These are phyloP conservation scores for Karstenula rhodostoma DNA, from an alignment of 2,329 filamentous ascomycete species.

Conservation along the genomic window DNA sequence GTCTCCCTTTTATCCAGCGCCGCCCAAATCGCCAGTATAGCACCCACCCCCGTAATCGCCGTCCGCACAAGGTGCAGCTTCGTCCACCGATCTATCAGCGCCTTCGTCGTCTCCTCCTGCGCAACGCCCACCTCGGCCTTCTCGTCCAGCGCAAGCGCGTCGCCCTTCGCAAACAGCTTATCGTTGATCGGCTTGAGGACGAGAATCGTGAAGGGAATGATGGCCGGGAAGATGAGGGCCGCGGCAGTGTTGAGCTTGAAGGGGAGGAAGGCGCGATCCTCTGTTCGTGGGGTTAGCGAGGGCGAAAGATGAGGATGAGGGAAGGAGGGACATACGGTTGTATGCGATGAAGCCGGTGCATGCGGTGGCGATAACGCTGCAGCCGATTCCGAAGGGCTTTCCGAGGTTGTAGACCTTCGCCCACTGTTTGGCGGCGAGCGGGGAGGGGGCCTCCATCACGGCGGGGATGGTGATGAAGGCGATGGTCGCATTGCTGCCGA, in stretches of 20 bases:
- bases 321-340: slow-evolving; percentile 35
- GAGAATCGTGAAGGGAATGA: slow-evolving; percentile 62
- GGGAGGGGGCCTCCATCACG: slow-evolving; percentile 63
- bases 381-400: slow-evolving; percentile 49
- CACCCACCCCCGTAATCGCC: slow-evolving; percentile 40
- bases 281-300: slow-evolving; percentile 16
- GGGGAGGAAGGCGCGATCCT: slow-evolving; percentile 37
- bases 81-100: slow-evolving; percentile 65
- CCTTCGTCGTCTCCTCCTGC: slow-evolving; percentile 58
- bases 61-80: slow-evolving; percentile 60
- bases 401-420: slow-evolving; percentile 53
- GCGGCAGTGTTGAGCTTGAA: slow-evolving; percentile 58
- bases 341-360: slow-evolving; percentile 60
- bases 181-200: slow-evolving; percentile 59
- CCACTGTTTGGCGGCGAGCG: slow-evolving; percentile 66
- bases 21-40: slow-evolving; percentile 36
- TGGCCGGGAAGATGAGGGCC: slow-evolving; percentile 54
- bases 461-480: slow-evolving; percentile 60
- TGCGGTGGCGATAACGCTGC: slow-evolving; percentile 52
- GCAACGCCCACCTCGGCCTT: slow-evolving; percentile 50
- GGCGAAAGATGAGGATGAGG: background rate
- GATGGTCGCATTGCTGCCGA: slow-evolving; percentile 45
- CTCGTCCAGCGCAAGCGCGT: slow-evolving; percentile 51
- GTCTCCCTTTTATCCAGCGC: slow-evolving; percentile 28
- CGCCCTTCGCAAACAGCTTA: slow-evolving; percentile 56